phyloP scores from a whole-genome alignment of 345 rosid species.

The Populus tremula region DNA sequence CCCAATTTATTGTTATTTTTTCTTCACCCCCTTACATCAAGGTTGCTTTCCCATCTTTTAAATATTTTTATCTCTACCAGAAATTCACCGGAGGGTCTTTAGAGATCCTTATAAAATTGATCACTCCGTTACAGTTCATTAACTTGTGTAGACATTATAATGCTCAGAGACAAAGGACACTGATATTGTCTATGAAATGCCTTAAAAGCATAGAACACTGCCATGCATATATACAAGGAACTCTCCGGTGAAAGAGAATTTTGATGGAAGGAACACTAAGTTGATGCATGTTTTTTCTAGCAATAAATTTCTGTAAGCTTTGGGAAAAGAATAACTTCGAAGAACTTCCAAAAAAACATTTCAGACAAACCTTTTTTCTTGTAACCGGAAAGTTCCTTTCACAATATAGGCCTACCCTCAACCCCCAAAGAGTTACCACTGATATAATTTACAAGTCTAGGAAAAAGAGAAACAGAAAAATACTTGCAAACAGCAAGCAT shows the following conservation, averaged over 20 bases:
- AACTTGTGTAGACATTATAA: neutral
- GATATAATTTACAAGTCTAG: neutral
- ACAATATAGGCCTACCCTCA: neutral
- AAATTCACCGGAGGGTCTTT: neutral
- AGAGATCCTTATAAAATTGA: neutral
- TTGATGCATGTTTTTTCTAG: neutral
- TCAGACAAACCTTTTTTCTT: neutral
- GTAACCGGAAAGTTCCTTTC: no score
- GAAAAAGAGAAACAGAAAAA: neutral
- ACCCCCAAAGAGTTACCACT: neutral
- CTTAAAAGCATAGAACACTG: neutral
- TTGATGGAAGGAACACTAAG: neutral
- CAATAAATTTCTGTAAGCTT: neutral
- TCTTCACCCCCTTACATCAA: neutral
- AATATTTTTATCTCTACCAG: neutral
- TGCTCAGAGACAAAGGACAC: neutral
- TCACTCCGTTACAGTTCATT: neutral
- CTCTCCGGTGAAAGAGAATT: neutral
- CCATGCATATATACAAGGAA: neutral
- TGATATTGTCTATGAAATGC: neutral
- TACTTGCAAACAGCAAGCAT: neutral
- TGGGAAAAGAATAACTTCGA: neutral
- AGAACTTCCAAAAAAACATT: neutral
- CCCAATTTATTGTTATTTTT: neutral
- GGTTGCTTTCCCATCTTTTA: neutral